Evolutionary conservation across 345 rosid genomes (phyloP), one percentile per base, ranked within the genome.

Genomic region (Erodium maritimum): DNA sequence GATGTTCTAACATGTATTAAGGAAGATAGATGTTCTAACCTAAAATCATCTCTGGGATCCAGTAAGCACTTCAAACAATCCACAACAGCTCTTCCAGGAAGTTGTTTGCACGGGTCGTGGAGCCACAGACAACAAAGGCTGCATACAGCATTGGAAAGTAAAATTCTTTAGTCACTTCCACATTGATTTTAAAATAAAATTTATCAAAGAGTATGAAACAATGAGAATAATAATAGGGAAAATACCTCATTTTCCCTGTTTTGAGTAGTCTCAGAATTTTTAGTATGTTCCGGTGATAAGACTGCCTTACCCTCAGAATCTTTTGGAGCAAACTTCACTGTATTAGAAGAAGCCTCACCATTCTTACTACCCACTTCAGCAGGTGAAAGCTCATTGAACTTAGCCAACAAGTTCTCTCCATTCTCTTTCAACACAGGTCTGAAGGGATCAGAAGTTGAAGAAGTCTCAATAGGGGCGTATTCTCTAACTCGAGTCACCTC

Each of bases 31-130:
- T 57, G 54, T 17, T 61, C 14, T 14, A 42, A 82, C 98, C 95
- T 79, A 74, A 57, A 73, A 65, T 83, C 78, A 91, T 83, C 80
- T 66, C 55, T 71, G 53, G 57, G 89, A 78, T 48, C 83, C 86
- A 20, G 80, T 55, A 45, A 74, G 50, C 63, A 67, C 72, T 67
- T 91, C 95, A 72, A 88, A 77, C 79, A 91, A 71, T 66, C 98
- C 98, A 23, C 98, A 91, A 61, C 96, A 91, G 75, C 77, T 75
- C 51, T 82, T 64, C 79, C 81, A 80, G 14, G 82, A 84, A 25
- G 85, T 80, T 71, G 82, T 82, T 72, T 77, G 67, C 29, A 66
- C 72, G 61, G 68, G 55, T 51, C 66, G 80, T 61, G 83, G 82
- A 61, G 77, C 71, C 46, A 76, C 33, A 54, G 63, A 62, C 59